Conservation (phyloP, 2,329 filamentous ascomycete genomes). For the Cercospora sesami region DNA sequence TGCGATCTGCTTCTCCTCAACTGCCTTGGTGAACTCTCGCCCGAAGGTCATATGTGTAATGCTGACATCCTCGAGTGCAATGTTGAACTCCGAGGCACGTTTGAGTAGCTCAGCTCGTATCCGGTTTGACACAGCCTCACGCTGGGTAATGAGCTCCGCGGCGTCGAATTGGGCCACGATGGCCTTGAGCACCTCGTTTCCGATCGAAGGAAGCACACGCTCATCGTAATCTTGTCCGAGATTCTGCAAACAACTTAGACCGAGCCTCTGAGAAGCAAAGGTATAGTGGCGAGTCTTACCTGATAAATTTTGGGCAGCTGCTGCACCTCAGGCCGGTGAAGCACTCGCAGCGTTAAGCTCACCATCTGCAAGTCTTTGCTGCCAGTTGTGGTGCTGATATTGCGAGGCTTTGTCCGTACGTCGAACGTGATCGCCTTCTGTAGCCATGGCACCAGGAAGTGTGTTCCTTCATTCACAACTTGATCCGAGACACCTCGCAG, state of each 20-base stretch:
- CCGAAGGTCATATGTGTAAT: slow-evolving; percentile 99
- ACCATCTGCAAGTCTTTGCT: slow-evolving; percentile 99
- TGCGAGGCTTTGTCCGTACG: slow-evolving; percentile 94
- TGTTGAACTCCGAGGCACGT: slow-evolving; percentile 96
- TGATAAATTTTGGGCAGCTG: slow-evolving; percentile 97
- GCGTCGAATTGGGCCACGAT: slow-evolving; percentile 57
- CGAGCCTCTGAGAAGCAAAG: background rate
- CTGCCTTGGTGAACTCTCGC: slow-evolving; percentile 96
- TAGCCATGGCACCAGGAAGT: slow-evolving; percentile 94
- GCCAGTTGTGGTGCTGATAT: slow-evolving; percentile 95
- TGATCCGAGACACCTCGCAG: slow-evolving; percentile 86
- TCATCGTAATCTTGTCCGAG: slow-evolving; percentile 97
- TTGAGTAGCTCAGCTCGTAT: slow-evolving; percentile 90
- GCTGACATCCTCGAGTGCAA: slow-evolving; percentile 95
- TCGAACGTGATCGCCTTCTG: slow-evolving; percentile 94
- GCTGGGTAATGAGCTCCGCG: slow-evolving; percentile 82
- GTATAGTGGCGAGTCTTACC: slow-evolving; percentile 55
- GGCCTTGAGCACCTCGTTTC: slow-evolving; percentile 57
- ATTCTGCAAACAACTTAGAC: slow-evolving; percentile 59
- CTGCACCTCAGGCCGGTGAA: slow-evolving; percentile 92
- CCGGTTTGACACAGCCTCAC: slow-evolving; percentile 92
- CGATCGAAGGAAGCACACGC: slow-evolving; percentile 56
- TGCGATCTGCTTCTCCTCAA: slow-evolving; percentile 99
- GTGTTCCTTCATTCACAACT: slow-evolving; percentile 93
- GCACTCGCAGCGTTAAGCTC: slow-evolving; percentile 90